phyloP scores from a whole-genome alignment of 2,329 filamentous ascomycete genomes.

The Penicillium glabrum region DNA sequence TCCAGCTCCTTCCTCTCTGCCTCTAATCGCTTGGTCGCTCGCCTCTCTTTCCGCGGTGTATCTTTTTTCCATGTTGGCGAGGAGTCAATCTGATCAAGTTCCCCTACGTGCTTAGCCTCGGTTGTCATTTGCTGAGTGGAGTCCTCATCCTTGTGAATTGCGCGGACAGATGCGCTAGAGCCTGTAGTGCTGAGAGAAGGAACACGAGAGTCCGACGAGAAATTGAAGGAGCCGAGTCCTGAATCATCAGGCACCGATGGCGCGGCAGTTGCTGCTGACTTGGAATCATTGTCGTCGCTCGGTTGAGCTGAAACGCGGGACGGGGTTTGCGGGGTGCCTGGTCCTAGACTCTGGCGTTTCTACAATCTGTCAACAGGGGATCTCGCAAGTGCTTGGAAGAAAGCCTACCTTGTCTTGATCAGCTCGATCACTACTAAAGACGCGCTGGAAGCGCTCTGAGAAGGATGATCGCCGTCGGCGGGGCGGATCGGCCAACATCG shows the following conservation, averaged over 20 bases:
- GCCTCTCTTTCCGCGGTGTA: slow-evolving; percentile 27
- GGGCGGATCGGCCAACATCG: slow-evolving; percentile 19
- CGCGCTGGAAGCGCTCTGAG: slow-evolving; percentile 21
- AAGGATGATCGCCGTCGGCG: slow-evolving; percentile 24
- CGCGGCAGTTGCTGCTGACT: slow-evolving; percentile 1
- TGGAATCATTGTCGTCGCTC: background rate
- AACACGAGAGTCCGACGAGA: slow-evolving; percentile 16
- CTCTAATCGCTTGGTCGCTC: slow-evolving; percentile 32
- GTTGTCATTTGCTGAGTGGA: slow-evolving; percentile 2
- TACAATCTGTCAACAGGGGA: background rate
- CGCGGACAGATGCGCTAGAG: slow-evolving; percentile 16
- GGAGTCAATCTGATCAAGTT: slow-evolving; percentile 13
- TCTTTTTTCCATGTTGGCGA: slow-evolving; percentile 23
- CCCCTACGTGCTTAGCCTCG: slow-evolving; percentile 2
- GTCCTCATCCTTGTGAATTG: slow-evolving; percentile 4
- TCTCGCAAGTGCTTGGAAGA: background rate
- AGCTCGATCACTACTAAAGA: slow-evolving; percentile 16
- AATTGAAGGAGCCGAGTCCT: slow-evolving; percentile 13
- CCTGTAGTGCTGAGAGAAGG: slow-evolving; percentile 16
- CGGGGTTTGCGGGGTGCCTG: background rate
- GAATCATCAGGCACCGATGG: slow-evolving; percentile 13
- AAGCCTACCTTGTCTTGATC: slow-evolving; percentile 18
- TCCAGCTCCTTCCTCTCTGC: slow-evolving; percentile 34
- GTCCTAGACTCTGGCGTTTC: background rate
- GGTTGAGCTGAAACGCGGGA: background rate